phyloP scores from a whole-genome alignment of 1,284 basidiomycete species.

The Schizophyllum commune region DNA sequence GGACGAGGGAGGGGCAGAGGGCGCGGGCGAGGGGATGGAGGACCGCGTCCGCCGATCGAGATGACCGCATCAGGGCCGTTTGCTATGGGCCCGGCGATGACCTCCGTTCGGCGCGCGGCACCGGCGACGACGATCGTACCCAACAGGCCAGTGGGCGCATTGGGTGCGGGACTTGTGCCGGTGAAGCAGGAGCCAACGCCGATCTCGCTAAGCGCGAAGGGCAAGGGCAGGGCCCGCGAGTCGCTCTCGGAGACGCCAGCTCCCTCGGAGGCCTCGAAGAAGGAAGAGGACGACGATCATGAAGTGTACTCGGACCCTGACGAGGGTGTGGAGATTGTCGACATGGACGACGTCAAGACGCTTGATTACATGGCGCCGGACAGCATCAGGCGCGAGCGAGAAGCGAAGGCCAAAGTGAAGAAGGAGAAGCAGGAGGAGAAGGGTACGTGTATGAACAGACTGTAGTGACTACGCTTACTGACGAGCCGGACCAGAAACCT shows the following conservation, averaged over 20 bases:
- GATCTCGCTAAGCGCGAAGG: background rate
- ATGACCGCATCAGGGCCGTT: constrained; percentile 84
- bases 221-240: constrained; percentile 14
- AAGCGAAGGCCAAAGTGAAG: constrained; percentile 39
- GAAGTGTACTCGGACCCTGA: constrained; percentile 85
- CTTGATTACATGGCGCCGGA: constrained; percentile 91
- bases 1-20: constrained; percentile 41
- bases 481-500: background rate
- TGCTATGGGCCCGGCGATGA: constrained; percentile 69
- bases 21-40: constrained; percentile 39
- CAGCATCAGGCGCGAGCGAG: constrained; percentile 53
- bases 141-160: background rate
- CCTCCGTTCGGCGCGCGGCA: background rate
- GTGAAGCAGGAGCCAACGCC: background rate
- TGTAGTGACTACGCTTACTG: constrained; percentile 25
- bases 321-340: constrained; percentile 81
- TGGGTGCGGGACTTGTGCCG: background rate
- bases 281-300: constrained; percentile 36
- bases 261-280: constrained; percentile 15
- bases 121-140: background rate
- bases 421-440: constrained; percentile 27
- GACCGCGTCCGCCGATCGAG: constrained; percentile 44
- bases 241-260: constrained; percentile 32
- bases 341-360: constrained; percentile 74
- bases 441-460: background rate